phyloP scores from a whole-genome alignment of 768 basidiomycete species.

The Psilocybe subaeruginosa region DNA sequence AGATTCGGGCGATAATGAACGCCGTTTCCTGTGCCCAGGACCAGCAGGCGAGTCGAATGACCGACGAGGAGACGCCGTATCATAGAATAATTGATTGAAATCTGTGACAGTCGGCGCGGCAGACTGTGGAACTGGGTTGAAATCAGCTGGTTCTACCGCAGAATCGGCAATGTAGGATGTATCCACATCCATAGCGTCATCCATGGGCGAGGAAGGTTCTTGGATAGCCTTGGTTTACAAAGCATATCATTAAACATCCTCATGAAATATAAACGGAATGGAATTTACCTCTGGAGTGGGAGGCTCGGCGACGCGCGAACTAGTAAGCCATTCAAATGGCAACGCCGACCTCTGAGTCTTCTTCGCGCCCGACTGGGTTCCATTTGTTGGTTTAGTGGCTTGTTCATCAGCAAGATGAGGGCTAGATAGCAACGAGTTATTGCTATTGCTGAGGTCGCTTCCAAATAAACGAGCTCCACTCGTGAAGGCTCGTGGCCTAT shows the following conservation, averaged over 20 bases:
- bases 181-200: conserved; percentile 85
- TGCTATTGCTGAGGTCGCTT: conserved; percentile 67
- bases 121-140: conserved; percentile 44
- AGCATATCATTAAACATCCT: conserved; percentile 2
- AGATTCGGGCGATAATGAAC: conserved; percentile 60
- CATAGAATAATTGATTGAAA: conserved; percentile 68
- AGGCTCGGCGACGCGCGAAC: conserved; percentile 24
- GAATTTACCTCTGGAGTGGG: conserved; percentile 30
- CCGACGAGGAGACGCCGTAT: conserved; percentile 51
- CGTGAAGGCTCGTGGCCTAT: conserved; percentile 67
- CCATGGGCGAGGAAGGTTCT: conserved; percentile 46
- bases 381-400: conserved; percentile 33
- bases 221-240: conserved; percentile 37
- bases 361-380: conserved; percentile 49
- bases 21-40: conserved; percentile 53
- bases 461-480: conserved; percentile 73
- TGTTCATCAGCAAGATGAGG: conserved; percentile 33
- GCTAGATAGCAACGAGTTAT: conserved; percentile 31
- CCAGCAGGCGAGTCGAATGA: conserved; percentile 49
- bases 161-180: conserved; percentile 45
- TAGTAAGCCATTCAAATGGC: conserved; percentile 62
- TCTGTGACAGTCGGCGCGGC: conserved; percentile 53
- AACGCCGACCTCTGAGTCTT: conserved; percentile 63
- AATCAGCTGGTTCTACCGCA: conserved; percentile 28
- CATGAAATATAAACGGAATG: conserved; percentile 6